Percentiles rank a stretch among this genome's conserved stretches.
phyloP scores from a whole-genome alignment of 2,329 filamentous ascomycete species.

The Chrysoporthe cubensis region DNA sequence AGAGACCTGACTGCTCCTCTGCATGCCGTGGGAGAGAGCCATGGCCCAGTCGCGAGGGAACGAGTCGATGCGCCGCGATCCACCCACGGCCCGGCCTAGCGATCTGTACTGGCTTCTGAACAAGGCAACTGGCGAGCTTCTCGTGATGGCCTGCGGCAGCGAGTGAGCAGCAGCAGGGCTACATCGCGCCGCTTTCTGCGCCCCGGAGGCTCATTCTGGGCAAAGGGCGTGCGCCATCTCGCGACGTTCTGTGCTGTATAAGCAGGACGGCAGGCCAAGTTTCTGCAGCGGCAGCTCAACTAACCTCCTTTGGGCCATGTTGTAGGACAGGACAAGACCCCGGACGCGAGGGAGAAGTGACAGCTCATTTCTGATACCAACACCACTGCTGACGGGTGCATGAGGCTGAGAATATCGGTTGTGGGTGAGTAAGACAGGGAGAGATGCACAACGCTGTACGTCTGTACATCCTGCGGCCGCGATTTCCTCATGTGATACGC shows the following conservation, averaged over 20 bases:
- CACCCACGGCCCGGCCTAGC: conserved; percentile 15
- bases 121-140: conserved; percentile 6
- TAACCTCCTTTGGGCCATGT: neutral
- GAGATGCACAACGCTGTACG: neutral
- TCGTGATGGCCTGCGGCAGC: conserved; percentile 7
- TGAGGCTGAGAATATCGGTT: conserved; percentile 27
- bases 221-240: conserved; percentile 12
- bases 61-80: conserved; percentile 22
- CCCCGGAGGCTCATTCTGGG: neutral
- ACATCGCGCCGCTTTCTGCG: conserved; percentile 13
- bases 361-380: conserved; percentile 19
- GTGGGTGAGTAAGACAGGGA: conserved; percentile 17
- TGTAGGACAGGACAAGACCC: conserved; percentile 4
- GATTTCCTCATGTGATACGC: conserved; percentile 22
- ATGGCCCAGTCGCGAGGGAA: neutral
- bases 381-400: conserved; percentile 9
- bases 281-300: neutral
- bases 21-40: neutral
- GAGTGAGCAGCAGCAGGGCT: conserved; percentile 13
- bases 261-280: neutral
- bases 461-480: conserved; percentile 2
- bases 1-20: conserved; percentile 11
- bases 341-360: conserved; percentile 24
- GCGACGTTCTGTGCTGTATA: neutral
- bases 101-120: conserved; percentile 25